phyloP scores from a whole-genome alignment of 2,329 filamentous ascomycete species.

The Colletotrichum sp. region DNA sequence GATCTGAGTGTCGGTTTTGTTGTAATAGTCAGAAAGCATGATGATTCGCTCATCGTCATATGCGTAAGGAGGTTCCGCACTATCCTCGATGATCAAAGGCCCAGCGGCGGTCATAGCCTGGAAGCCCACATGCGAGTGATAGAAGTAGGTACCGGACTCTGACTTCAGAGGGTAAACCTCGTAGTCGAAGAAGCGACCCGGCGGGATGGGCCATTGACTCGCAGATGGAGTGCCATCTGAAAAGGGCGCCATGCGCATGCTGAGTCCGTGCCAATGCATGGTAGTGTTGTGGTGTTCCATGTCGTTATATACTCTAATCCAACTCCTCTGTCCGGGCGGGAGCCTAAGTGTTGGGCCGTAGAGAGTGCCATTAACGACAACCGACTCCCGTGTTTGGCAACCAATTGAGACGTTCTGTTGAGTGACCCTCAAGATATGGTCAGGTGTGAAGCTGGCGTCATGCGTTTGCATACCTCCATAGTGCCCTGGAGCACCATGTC shows the following conservation, averaged over 20 bases:
- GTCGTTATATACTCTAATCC: conserved; percentile 65
- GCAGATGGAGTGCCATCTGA: conserved; percentile 67
- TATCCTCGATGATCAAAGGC: conserved; percentile 62
- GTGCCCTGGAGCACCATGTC: conserved; percentile 2
- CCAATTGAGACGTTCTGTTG: conserved; percentile 45
- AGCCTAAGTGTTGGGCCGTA: conserved; percentile 56
- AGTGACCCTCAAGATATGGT: neutral
- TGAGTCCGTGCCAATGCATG: conserved; percentile 73
- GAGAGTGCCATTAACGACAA: conserved; percentile 57
- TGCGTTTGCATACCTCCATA: conserved; percentile 10
- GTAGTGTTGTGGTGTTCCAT: conserved; percentile 57
- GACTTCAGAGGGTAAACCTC: conserved; percentile 59
- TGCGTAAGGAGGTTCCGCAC: conserved; percentile 52
- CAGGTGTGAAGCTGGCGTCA: conserved; percentile 2
- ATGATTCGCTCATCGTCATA: conserved; percentile 68
- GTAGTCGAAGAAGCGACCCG: conserved; percentile 70
- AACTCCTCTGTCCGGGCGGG: conserved; percentile 52
- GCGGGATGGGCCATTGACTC: conserved; percentile 70
- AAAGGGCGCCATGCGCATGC: conserved; percentile 63
- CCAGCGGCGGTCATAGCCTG: conserved; percentile 65
- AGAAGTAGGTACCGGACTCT: conserved; percentile 70
- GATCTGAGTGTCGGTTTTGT: conserved; percentile 56
- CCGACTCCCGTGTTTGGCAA: conserved; percentile 50
- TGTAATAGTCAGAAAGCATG: conserved; percentile 62
- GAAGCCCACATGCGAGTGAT: conserved; percentile 71